These are phyloP conservation scores for Neovahlkampfia damariscottae DNA, from an alignment of 78 protist species.

Conservation along the genomic window DNA sequence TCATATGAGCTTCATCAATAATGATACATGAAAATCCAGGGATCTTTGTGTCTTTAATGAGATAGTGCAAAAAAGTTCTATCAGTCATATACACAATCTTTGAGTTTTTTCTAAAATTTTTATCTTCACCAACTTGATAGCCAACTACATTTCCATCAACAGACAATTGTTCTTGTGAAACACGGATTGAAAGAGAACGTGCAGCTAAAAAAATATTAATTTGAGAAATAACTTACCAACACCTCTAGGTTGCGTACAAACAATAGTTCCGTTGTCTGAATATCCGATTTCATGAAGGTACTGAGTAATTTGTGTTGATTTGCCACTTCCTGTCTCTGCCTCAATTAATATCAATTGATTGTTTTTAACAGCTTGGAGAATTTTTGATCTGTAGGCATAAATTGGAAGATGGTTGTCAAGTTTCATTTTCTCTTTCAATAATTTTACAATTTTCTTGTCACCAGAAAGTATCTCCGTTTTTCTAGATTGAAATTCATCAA, in stretches of 20 bases:
- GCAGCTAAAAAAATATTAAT: too few species aligned
- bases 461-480: too few species aligned
- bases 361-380: too few species aligned
- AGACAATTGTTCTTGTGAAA: slow-evolving; percentile 77
- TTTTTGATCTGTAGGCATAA: too few species aligned
- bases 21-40: slow-evolving; percentile 71
- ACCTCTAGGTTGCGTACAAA: slow-evolving; percentile 95
- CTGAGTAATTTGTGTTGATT: slow-evolving; percentile 97
- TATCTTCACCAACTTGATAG: slow-evolving; percentile 87
- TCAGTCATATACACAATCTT: slow-evolving; percentile 92
- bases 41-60: slow-evolving; percentile 64
- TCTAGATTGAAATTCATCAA: too few species aligned
- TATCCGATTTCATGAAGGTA: slow-evolving; percentile 83
- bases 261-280: slow-evolving; percentile 35
- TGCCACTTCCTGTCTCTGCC: slow-evolving; percentile 82
- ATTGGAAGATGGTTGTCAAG: too few species aligned
- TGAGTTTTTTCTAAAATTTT: slow-evolving; percentile 59
- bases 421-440: too few species aligned
- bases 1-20: slow-evolving; percentile 98
- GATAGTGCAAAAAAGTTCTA: slow-evolving; percentile 94
- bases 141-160: slow-evolving; percentile 64
- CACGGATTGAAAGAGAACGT: slow-evolving; percentile 88
- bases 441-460: too few species aligned
- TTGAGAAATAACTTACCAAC: too few species aligned
- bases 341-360: not conserved